These are phyloP conservation scores for Xylariaceae sp. DNA, from an alignment of 2,329 filamentous ascomycete species.

Conservation along the genomic window DNA sequence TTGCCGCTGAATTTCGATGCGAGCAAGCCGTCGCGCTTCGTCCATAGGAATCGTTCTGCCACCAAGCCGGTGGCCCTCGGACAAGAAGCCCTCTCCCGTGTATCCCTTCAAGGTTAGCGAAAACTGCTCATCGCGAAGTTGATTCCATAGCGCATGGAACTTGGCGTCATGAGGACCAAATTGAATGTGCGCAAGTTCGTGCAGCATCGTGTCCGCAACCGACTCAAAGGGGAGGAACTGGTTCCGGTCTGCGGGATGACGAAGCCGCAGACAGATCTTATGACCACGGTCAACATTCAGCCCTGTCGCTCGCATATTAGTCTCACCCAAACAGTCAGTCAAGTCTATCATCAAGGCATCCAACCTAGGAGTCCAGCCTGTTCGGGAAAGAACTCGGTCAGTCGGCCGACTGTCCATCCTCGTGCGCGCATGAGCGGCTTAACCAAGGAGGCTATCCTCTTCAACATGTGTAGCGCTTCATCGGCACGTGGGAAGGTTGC, in stretches of 20 bases:
- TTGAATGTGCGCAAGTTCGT: conserved; percentile 86
- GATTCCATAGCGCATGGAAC: conserved; percentile 84
- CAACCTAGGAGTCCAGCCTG: conserved; percentile 66
- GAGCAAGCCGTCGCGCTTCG: conserved; percentile 70
- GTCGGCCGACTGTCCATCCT: conserved; percentile 69
- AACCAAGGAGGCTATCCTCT: conserved; percentile 78
- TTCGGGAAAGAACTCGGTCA: conserved; percentile 80
- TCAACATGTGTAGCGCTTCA: conserved; percentile 58
- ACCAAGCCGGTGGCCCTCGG: conserved; percentile 68
- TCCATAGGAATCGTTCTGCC: conserved; percentile 59
- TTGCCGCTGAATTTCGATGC: conserved; percentile 68
- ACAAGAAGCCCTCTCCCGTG: conserved; percentile 83
- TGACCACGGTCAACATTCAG: conserved; percentile 73
- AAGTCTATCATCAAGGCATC: conserved; percentile 5
- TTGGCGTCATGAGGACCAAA: conserved; percentile 75
- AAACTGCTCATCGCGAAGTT: conserved; percentile 80
- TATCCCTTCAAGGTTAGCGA: conserved; percentile 74
- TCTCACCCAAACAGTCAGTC: background rate
- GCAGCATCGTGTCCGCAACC: conserved; percentile 85
- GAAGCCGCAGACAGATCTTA: conserved; percentile 76
- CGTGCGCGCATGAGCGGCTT: conserved; percentile 92
- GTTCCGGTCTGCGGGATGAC: conserved; percentile 66
- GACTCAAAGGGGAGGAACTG: conserved; percentile 78
- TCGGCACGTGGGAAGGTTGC: conserved; percentile 41
- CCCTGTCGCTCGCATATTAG: conserved; percentile 38